phyloP scores from a whole-genome alignment of 2,329 filamentous ascomycete genomes.

The Botrytis fabae region DNA sequence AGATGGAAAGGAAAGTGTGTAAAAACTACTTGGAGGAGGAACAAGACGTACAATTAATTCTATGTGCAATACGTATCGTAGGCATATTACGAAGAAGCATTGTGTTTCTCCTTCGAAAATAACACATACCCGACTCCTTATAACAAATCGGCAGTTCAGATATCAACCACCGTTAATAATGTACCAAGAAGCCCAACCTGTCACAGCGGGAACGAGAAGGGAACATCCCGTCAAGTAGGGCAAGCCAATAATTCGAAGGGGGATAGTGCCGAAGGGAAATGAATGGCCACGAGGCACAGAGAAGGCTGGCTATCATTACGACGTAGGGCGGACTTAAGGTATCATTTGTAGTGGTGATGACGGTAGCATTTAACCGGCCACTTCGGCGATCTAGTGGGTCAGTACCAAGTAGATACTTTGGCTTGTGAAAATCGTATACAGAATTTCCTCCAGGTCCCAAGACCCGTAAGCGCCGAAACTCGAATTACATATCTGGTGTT shows the following conservation, averaged over 20 bases:
- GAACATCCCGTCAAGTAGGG: neutral
- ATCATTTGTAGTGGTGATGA: neutral
- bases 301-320: neutral
- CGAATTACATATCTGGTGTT: neutral
- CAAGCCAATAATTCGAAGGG: neutral
- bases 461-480: neutral
- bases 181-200: neutral
- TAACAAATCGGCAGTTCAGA: neutral
- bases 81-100: neutral
- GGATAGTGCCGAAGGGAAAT: neutral
- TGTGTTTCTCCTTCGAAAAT: neutral
- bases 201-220: neutral
- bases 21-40: neutral
- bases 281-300: neutral
- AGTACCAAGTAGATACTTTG: neutral
- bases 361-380: constrained; percentile 3
- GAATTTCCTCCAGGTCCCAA: neutral
- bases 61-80: neutral
- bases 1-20: neutral
- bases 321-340: neutral
- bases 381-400: neutral
- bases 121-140: neutral
- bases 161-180: neutral
- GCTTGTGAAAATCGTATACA: neutral
- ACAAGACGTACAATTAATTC: neutral